Conservation (phyloP, 2,329 filamentous ascomycete species). For the Microsporum canis region DNA sequence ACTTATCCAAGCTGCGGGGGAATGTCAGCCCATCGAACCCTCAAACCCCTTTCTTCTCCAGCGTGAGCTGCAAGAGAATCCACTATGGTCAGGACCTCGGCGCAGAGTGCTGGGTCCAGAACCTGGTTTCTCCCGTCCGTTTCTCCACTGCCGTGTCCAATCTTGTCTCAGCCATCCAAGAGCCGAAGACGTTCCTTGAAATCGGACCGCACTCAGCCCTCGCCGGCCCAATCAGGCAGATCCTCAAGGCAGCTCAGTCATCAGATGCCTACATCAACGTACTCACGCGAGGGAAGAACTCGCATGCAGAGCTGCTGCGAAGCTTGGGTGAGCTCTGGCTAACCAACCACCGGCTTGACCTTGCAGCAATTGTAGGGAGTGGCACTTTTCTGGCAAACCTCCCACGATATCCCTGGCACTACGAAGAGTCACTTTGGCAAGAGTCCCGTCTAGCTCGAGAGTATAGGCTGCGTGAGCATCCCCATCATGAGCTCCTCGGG, state of each 20-base stretch:
- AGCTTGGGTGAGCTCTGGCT: too few relatives aligned
- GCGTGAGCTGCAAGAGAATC: too few relatives aligned
- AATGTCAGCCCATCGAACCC: not conserved
- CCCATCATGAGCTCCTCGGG: constrained; percentile 18
- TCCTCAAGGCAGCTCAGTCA: not conserved
- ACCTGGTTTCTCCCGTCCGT: constrained; percentile 13
- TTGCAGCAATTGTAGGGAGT: not conserved
- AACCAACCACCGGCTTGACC: not conserved
- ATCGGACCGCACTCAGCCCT: constrained; percentile 11
- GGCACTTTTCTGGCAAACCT: constrained; percentile 16
- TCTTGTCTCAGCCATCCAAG: not conserved
- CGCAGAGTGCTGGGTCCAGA: constrained; percentile 9
- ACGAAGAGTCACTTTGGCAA: constrained; percentile 15
- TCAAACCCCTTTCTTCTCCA: not conserved
- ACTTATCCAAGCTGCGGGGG: too few relatives aligned
- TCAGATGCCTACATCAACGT: not conserved
- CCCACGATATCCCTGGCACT: constrained; percentile 17
- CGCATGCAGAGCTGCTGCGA: too few relatives aligned
- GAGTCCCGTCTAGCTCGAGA: constrained; percentile 15
- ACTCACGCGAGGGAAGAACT: too few relatives aligned
- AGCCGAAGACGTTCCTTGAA: constrained; percentile 6
- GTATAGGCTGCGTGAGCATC: constrained; percentile 14
- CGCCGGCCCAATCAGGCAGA: not conserved
- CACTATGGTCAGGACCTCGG: not conserved
- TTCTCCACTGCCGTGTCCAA: constrained; percentile 3